Evolutionary conservation across 208 protist species (phyloP).

Genomic region (Porcisia deanei): DNA sequence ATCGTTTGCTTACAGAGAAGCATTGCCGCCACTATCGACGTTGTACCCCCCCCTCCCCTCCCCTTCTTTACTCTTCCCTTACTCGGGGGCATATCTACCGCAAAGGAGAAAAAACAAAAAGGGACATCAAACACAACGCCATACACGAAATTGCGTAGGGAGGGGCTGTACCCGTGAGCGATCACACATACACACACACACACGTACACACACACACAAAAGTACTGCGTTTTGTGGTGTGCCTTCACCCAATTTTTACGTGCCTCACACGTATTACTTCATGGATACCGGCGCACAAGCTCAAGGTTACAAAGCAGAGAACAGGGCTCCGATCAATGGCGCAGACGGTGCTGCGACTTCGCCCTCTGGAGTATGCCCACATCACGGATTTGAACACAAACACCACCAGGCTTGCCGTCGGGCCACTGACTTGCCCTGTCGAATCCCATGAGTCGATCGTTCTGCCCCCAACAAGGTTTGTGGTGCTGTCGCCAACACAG

Average conservation of each 20-base stretch:
- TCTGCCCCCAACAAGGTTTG: conserved; percentile 45
- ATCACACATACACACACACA: neutral
- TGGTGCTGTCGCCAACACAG: conserved; percentile 48
- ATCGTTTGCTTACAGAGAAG: neutral
- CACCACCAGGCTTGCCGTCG: conserved; percentile 57
- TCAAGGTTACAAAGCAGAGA: neutral
- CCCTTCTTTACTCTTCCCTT: too few relatives aligned
- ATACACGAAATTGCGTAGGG: neutral
- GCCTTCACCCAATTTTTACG: neutral
- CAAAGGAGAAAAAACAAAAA: neutral
- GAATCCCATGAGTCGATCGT: conserved; percentile 52
- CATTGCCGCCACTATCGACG: neutral
- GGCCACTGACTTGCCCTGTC: conserved; percentile 50
- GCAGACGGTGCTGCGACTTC: conserved; percentile 46
- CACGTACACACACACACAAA: neutral
- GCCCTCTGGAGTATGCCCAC: conserved; percentile 74
- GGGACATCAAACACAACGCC: too few relatives aligned
- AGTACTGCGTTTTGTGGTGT: neutral
- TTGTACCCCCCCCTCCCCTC: neutral
- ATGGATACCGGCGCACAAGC: neutral
- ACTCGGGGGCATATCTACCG: neutral
- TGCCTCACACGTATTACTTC: neutral
- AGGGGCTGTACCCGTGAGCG: neutral
- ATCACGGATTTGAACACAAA: conserved; percentile 69
- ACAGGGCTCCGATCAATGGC: neutral